Percentiles rank a stretch among this genome's conserved stretches.
Conservation (phyloP, 2,329 filamentous ascomycete genomes). For the Fusarium fujikuroi region DNA sequence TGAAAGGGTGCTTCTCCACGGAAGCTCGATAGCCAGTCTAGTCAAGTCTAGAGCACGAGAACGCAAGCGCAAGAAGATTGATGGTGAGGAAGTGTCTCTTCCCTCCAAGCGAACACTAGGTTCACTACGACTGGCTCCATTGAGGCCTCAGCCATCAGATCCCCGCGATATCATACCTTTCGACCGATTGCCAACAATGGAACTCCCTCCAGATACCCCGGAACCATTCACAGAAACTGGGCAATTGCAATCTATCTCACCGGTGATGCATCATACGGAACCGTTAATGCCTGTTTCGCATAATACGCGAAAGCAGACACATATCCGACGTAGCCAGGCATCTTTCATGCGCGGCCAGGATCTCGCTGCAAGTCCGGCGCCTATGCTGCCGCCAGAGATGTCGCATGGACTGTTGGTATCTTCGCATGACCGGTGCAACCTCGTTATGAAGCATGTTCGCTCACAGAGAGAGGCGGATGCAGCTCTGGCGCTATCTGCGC, state of each 20-base stretch:
- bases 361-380: slow-evolving; percentile 40
- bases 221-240: slow-evolving; percentile 35
- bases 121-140: slow-evolving; percentile 44
- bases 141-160: slow-evolving; percentile 41
- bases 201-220: slow-evolving; percentile 2
- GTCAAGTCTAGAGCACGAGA: slow-evolving; percentile 61
- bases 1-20: slow-evolving; percentile 1
- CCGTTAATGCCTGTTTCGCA: slow-evolving; percentile 47
- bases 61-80: slow-evolving; percentile 59
- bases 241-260: slow-evolving; percentile 30
- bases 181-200: slow-evolving; percentile 40
- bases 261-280: slow-evolving; percentile 3
- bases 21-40: slow-evolving; percentile 60
- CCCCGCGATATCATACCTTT: slow-evolving; percentile 22
- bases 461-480: slow-evolving; percentile 39
- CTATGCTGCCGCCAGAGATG: slow-evolving; percentile 37
- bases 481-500: slow-evolving; percentile 36
- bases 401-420: slow-evolving; percentile 21
- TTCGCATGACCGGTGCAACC: slow-evolving; percentile 8
- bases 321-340: neutral
- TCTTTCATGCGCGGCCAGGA: slow-evolving; percentile 26
- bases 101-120: slow-evolving; percentile 33
- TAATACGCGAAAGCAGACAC: slow-evolving; percentile 43
- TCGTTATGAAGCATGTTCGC: slow-evolving; percentile 26
- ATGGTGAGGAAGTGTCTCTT: slow-evolving; percentile 51